Base-by-base conservation (phyloP, 306 rosid genomes). In the Cucurbita pepo region DNA sequence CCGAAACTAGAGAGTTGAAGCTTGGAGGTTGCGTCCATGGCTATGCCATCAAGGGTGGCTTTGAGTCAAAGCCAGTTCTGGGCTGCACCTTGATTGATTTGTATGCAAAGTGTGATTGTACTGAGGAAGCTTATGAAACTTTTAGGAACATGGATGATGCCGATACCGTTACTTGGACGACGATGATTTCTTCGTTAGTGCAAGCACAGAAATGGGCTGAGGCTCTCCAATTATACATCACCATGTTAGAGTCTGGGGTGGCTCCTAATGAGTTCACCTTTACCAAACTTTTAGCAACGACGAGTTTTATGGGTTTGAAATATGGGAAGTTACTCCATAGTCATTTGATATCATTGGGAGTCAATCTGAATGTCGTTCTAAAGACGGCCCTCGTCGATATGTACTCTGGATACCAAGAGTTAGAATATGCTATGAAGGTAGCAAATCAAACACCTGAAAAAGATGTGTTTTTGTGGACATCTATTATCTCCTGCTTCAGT, bases 401-500 rank as follows among this genome's bases (percentile, higher is more conserved):
- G 92, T 87, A 89, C 70, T 79, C 88, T 1, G 82, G 81, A 75
- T 84, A 48, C 82, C 72, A 51, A 75, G 74, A 7, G 76, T 78
- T 85, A 83, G 83, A 81, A 69, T 81, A 76, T 72, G 92, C 86
- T 18, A 60, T 82, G 50, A 83, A 78, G 88, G 89, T 85, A 34
- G 81, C 81, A 56, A 83, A 87, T 73, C 86, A 53, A 78, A 89
- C 88, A 34, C 75, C 77, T 19, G 87, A 89, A 59, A 78, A 41
- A 4, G 96, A 89, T 75, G 92, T 85, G 76, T 80, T 51, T 72
- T 72, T 87, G 14, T 87, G 96, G 96, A 89, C 91, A 21, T 70
- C 90, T 72, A 57, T 89, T 37, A 78, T 87, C 70, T 73, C 86
- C 18, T 85, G 90, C 66, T 87, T 84, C 71, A 59, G 67, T 19